Evolutionary conservation across 1,284 basidiomycete genomes (phyloP), one percentile per base, ranked within the genome.

Genomic region (Leccinum proximum): DNA sequence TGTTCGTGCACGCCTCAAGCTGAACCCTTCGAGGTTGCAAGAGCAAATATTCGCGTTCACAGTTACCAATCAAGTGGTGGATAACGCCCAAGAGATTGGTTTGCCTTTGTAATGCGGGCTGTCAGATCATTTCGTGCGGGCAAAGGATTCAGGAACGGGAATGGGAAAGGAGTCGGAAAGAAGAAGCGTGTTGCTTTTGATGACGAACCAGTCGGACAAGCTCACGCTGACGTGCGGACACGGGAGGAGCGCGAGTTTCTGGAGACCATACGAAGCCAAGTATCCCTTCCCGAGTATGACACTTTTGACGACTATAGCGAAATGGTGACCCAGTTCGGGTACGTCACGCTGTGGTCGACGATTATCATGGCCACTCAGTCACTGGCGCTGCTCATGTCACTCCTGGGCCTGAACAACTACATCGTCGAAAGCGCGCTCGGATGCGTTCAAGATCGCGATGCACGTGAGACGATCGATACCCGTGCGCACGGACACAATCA

Each of bases 31-130:
- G 74, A 82, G 96, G 62, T 82, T 99, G 67, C 87, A 92, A 76
- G 88, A 91, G 60, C 95, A 98, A 81, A 91, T 99, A 82, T 98
- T 98, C 75, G 96, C 97, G 13, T 94, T 92, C 75, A 92, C 89
- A 42, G 94, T 98, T 3, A 98, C 97, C 18, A 94, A 93, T 72
- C 97, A 98, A 80, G 85, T 88, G 16, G 79, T 94, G 68, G 89
- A 92, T 71, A 89, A 91, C 0, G 90, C 96, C 74, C 80, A 86
- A 62, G 97, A 98, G 75, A 81, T 96, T 60, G 92, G 89, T 1
- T 77, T 98, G 16, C 97, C 97, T 96, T 85, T 72, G 74, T 96
- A 26, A 76, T 91, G 66, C 86, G 93, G 38, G 85, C 81, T 35
- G 77, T 91, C 45, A 78, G 81, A 57, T 80, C 84, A 4, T 82